These are phyloP conservation scores for Ampelocalamus luodianensis DNA, from an alignment of 176 grass and related monocot genomes.

Conservation along the genomic window DNA sequence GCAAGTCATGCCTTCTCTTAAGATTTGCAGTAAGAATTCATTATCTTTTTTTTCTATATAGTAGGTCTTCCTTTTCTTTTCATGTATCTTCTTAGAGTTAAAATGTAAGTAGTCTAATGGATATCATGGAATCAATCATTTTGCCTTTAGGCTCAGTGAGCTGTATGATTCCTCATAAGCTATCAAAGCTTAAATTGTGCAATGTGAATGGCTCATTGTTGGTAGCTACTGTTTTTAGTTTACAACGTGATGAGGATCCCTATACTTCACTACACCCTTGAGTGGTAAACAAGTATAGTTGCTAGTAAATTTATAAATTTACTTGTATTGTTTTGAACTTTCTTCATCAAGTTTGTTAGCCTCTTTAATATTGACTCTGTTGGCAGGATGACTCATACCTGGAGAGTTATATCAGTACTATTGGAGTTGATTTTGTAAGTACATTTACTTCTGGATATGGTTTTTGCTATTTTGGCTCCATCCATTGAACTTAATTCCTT, in stretches of 20 bases:
- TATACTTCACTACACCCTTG: neutral
- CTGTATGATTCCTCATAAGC: slow-evolving; percentile 5
- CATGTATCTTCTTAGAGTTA: neutral
- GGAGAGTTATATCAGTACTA: slow-evolving; percentile 92
- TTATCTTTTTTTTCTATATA: neutral
- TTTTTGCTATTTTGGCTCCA: neutral
- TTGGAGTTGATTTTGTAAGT: slow-evolving; percentile 69
- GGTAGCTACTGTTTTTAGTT: neutral
- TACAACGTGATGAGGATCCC: neutral
- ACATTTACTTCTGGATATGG: neutral
- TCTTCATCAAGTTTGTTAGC: neutral
- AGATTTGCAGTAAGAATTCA: slow-evolving; percentile 68
- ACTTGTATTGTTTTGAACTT: neutral
- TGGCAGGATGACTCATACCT: slow-evolving; percentile 81
- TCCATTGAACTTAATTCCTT: neutral
- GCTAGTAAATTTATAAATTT: neutral
- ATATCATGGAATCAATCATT: neutral
- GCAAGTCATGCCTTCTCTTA: slow-evolving; percentile 79
- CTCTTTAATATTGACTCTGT: neutral
- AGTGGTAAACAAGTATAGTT: neutral
- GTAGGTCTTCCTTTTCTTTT: neutral
- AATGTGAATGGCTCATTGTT: neutral
- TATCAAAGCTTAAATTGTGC: neutral
- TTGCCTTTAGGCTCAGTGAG: neutral
- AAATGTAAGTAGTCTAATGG: neutral